phyloP scores from a whole-genome alignment of 2,329 filamentous ascomycete genomes.

The Phialophora macrospora region DNA sequence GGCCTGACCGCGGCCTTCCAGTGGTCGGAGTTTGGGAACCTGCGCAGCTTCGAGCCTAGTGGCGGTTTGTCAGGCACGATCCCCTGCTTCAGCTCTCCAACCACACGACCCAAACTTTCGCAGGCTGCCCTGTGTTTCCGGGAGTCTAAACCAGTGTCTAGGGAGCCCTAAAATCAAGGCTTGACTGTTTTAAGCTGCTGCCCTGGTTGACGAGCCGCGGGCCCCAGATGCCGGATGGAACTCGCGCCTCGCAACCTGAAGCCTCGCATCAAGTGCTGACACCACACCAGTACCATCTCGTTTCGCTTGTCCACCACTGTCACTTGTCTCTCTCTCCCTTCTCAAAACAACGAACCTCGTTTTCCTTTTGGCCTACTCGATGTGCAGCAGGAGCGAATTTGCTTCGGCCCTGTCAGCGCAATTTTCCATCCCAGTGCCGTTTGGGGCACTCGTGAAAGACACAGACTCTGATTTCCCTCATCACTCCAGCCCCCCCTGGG shows the following conservation, averaged over 20 bases:
- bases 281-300: conserved; percentile 21
- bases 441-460: background rate
- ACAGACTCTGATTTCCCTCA: conserved; percentile 8
- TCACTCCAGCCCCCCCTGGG: conserved; percentile 24
- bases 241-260: conserved; percentile 15
- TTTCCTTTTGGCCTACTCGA: conserved; percentile 1
- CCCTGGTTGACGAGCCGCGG: conserved; percentile 15
- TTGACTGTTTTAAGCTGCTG: conserved; percentile 17
- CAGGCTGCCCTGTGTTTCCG: conserved; percentile 7
- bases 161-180: conserved; percentile 5
- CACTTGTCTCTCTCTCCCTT: conserved; percentile 18
- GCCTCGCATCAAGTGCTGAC: conserved; percentile 20
- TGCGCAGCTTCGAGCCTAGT: conserved; percentile 7
- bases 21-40: conserved; percentile 14
- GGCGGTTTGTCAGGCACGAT: conserved; percentile 8
- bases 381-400: conserved; percentile 1
- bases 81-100: conserved; percentile 1
- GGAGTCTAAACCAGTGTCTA: conserved; percentile 8
- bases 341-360: background rate
- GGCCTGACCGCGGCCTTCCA: background rate
- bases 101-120: conserved; percentile 11
- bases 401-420: conserved; percentile 16
- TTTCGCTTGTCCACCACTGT: conserved; percentile 20
- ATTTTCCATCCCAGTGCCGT: conserved; percentile 15
- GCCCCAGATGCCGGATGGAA: conserved; percentile 12